Conservation (phyloP, 2,329 filamentous ascomycete species). For the Aspergillus sp. region DNA sequence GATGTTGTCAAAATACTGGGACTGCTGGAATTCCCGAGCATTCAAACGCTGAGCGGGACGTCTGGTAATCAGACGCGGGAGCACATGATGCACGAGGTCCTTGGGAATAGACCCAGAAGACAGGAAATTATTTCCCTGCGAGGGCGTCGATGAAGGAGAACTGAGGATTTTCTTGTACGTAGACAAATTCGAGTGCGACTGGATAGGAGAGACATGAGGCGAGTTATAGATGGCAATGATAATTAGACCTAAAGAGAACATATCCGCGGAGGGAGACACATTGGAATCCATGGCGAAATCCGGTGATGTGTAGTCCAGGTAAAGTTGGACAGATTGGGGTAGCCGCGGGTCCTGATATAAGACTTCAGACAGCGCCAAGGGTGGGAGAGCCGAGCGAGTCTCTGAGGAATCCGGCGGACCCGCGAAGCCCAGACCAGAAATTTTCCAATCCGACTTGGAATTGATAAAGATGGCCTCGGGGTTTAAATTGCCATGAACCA, state of each 20-base stretch:
- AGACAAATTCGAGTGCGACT: constrained; percentile 69
- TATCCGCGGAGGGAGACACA: constrained; percentile 73
- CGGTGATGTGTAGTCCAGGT: constrained; percentile 87
- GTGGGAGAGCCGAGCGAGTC: constrained; percentile 65
- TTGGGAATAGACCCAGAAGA: constrained; percentile 70
- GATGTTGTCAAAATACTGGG: constrained; percentile 94
- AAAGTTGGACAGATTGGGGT: constrained; percentile 73
- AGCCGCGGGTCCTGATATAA: constrained; percentile 78
- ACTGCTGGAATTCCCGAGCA: constrained; percentile 86
- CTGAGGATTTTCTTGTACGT: constrained; percentile 79
- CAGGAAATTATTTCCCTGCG: constrained; percentile 73
- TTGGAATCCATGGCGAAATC: constrained; percentile 92
- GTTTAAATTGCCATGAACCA: constrained; percentile 90
- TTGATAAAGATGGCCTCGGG: constrained; percentile 92
- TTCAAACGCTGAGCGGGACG: constrained; percentile 79
- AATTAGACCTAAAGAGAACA: constrained; percentile 86
- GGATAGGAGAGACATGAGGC: constrained; percentile 80
- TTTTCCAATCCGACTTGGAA: constrained; percentile 97
- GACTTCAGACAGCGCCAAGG: constrained; percentile 73
- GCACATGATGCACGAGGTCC: constrained; percentile 64
- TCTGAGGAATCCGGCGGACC: constrained; percentile 69
- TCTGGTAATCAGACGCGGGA: constrained; percentile 79
- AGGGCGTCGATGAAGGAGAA: constrained; percentile 69
- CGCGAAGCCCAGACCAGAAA: constrained; percentile 86
- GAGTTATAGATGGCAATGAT: constrained; percentile 88